Evolutionary conservation across 1,284 basidiomycete species (phyloP), one percentile per base, ranked within the genome.

Genomic region (Lignosus rhinocerotis): DNA sequence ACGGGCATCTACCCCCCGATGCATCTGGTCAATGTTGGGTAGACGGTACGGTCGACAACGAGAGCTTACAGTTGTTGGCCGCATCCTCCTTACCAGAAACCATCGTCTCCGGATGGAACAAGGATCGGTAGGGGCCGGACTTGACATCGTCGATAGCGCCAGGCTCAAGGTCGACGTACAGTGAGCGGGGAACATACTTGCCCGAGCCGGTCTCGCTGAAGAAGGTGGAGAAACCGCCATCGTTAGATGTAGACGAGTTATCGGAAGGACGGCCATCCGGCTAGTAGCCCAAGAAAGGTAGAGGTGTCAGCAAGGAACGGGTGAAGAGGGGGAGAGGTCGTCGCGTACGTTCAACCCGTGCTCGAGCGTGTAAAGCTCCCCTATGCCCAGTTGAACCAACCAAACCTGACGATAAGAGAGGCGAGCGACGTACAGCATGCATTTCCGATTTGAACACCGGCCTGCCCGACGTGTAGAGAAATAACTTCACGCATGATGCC

Each of bases 51-150:
- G 43, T 36, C n/a, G 31, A n/a, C 36, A 51, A 44, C 17, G 56
- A 43, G 25, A 53, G 74, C 90, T 71, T 69, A 95, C 93, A 99
- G 78, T 99, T 99, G 85, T 98, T 99, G 66, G 96, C 96, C 56
- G 96, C 96, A 73, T 99, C 97, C 82, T 99, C 97, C 83, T 99
- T 99, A 69, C 97, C 97, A 59, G 92, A 94, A 76, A 99, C 93
- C 83, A 99, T 89, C 63, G 95, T 97, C 83, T 99, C 97, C 11
- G 97, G 97, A 80, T 99, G 97, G 85, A 99, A 99, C 52, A 99
- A 87, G 63, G 87, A 88, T 72, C 93, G 87, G 81, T 98, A 99
- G 58, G 89, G 87, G 66, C 97, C 97, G 56, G 88, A 93, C 78
- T 94, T 93, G 73, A 99, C 95, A 72, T 96, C 95, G 72, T 98